Percentiles rank a stretch among this genome's conserved stretches.
Evolutionary conservation across 2,329 filamentous ascomycete genomes (phyloP).

Genomic region (Ophiostoma montium): DNA sequence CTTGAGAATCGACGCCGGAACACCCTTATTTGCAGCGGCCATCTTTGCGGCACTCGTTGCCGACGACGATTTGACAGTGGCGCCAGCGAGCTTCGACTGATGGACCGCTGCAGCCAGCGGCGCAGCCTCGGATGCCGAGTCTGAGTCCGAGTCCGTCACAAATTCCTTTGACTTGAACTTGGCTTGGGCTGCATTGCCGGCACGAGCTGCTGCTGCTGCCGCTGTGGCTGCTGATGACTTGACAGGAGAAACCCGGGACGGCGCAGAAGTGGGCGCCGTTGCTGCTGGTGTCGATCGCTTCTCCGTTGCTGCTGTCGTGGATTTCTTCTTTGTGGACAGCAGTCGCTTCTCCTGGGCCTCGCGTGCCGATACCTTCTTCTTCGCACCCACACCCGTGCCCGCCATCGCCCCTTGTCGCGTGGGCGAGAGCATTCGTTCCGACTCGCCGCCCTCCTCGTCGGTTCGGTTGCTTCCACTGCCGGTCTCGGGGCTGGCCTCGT

Average conservation of each 20-base stretch:
- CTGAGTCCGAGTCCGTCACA: conserved; percentile 41
- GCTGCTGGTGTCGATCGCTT: conserved; percentile 2
- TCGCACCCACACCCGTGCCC: neutral
- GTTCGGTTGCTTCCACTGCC: conserved; percentile 7
- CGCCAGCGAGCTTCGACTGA: conserved; percentile 6
- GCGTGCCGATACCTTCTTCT: conserved; percentile 39
- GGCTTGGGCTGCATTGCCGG: conserved; percentile 26
- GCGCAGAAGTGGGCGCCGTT: neutral
- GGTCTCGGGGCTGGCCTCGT: conserved; percentile 25
- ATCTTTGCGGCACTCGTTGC: conserved; percentile 9
- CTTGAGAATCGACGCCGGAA: neutral
- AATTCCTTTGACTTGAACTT: conserved; percentile 41
- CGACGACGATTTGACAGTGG: conserved; percentile 1
- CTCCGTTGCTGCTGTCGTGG: conserved; percentile 9
- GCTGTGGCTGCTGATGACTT: conserved; percentile 29
- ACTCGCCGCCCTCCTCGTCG: conserved; percentile 17
- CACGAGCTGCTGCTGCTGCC: conserved; percentile 24
- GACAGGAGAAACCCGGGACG: conserved; percentile 23
- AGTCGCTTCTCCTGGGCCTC: conserved; percentile 44
- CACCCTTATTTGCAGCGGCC: conserved; percentile 2
- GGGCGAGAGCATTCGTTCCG: conserved; percentile 11
- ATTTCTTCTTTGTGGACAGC: conserved; percentile 29
- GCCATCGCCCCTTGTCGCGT: conserved; percentile 25
- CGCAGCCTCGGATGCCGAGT: conserved; percentile 25
- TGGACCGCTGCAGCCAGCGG: conserved; percentile 20